Conservation (phyloP, 371 early-diverging fungal genomes). For the Mortierella sp. region DNA sequence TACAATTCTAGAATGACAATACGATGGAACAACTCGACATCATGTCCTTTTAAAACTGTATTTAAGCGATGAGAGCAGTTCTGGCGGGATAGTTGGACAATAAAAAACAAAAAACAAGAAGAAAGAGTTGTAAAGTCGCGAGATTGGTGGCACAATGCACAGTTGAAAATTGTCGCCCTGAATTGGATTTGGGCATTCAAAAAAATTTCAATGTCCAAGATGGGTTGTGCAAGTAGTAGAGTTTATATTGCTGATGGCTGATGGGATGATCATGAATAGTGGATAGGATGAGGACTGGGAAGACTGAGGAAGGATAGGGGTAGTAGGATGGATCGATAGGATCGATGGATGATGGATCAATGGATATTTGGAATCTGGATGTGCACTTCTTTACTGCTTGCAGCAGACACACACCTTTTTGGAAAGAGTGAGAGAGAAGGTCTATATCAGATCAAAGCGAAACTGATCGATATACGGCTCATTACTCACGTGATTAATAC, state of each 20-base stretch:
- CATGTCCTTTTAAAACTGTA: background rate
- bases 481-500: background rate
- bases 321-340: background rate
- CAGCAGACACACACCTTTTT: slow-evolving; percentile 33
- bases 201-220: slow-evolving; percentile 6
- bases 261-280: background rate
- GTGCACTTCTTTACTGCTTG: background rate
- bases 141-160: background rate
- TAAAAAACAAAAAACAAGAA: background rate
- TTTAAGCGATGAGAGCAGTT: slow-evolving; percentile 9
- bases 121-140: background rate
- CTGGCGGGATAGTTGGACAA: slow-evolving; percentile 17
- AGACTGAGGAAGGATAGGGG: background rate
- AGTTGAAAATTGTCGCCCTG: background rate
- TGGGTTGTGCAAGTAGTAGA: background rate
- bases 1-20: background rate
- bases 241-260: background rate
- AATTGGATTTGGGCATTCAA: background rate
- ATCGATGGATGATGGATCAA: slow-evolving; percentile 27
- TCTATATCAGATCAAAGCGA: too few relatives aligned
- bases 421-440: slow-evolving; percentile 19
- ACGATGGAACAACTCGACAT: background rate
- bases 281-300: background rate
- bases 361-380: slow-evolving; percentile 22
- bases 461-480: too few relatives aligned